Evolutionary conservation across 352 stramenopile species (phyloP).

Genomic region (Phytophthora europaea): DNA sequence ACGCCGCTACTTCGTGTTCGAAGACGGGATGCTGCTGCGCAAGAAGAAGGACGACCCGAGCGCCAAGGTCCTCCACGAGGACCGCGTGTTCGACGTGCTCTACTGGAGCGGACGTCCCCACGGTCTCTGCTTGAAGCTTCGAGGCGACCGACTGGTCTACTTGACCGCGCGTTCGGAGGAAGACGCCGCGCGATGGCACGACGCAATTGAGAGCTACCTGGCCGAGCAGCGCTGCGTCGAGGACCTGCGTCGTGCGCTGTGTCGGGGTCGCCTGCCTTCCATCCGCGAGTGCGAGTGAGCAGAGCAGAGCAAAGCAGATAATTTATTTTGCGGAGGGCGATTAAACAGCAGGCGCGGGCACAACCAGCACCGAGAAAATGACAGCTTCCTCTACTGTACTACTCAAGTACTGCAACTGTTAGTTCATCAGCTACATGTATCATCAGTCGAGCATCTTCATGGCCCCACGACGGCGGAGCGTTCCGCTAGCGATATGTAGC

Average conservation of each 20-base stretch:
- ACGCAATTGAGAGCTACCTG: constrained; percentile 62
- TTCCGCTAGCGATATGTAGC: too few species aligned
- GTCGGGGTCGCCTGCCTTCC: constrained; percentile 51
- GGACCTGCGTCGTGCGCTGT: constrained; percentile 62
- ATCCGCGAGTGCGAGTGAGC: constrained; percentile 59
- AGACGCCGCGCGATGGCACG: constrained; percentile 63
- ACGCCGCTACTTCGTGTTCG: constrained; percentile 73
- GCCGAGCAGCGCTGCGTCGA: constrained; percentile 47
- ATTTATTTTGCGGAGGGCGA: constrained; percentile 18
- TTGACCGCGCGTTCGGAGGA: constrained; percentile 60
- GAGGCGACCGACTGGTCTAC: constrained; percentile 62
- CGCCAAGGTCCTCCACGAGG: constrained; percentile 56
- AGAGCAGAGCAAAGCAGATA: constrained; percentile 11
- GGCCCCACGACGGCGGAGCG: too few species aligned
- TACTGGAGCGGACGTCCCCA: constrained; percentile 72
- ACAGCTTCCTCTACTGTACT: neutral
- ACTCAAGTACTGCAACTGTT: too few species aligned
- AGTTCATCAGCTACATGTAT: too few species aligned
- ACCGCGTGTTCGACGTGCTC: constrained; percentile 69
- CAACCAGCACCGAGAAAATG: neutral
- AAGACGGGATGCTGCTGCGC: constrained; percentile 68
- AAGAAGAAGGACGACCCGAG: constrained; percentile 61
- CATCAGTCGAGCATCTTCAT: too few species aligned
- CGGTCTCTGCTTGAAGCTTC: constrained; percentile 65
- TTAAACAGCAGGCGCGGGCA: neutral